These are phyloP conservation scores for Neurospora sp. DNA, from an alignment of 2,329 filamentous ascomycete genomes.

Conservation along the genomic window DNA sequence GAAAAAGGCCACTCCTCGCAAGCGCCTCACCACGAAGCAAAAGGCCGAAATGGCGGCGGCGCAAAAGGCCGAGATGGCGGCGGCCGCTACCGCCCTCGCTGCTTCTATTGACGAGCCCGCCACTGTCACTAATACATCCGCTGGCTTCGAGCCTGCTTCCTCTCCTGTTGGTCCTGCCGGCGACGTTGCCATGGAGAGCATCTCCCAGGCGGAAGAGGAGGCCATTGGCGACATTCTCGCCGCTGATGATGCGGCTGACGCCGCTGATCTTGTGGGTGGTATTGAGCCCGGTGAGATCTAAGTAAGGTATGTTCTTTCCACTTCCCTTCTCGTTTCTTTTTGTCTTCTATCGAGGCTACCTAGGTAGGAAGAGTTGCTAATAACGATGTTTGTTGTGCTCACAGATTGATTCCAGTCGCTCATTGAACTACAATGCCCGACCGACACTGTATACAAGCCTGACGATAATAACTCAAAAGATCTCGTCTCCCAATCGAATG, in stretches of 20 bases:
- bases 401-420: no score
- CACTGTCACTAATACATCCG: background rate
- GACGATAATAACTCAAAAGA: no score
- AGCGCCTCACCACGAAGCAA: background rate
- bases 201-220: background rate
- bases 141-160: background rate
- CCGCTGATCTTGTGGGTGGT: background rate
- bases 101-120: background rate
- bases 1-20: background rate
- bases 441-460: no score
- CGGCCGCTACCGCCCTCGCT: background rate
- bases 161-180: no score
- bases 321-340: no score
- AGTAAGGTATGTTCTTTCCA: background rate
- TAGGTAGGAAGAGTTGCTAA: no score
- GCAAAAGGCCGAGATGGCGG: background rate
- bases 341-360: no score
- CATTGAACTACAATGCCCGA: no score
- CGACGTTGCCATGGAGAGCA: background rate
- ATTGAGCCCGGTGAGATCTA: background rate
- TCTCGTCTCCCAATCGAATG: no score
- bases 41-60: background rate
- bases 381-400: no score
- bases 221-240: background rate
- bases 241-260: background rate